Percentiles rank a stretch among this genome's conserved stretches.
Evolutionary conservation across 805 yeast genomes (phyloP).

Genomic region (Blastobotrys robertii): DNA sequence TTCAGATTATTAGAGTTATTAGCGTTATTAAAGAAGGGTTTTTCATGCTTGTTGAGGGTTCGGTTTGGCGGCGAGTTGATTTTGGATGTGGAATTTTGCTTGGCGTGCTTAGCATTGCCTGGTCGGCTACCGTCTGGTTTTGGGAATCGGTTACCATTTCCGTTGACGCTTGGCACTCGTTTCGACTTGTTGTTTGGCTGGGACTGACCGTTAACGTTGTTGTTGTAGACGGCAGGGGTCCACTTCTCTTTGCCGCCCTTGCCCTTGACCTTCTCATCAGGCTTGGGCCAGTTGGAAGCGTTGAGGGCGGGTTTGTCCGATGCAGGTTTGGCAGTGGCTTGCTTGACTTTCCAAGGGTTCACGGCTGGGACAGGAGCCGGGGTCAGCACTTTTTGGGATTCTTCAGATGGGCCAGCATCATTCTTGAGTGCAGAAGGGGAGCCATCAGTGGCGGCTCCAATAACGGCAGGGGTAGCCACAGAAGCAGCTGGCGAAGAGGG

Average conservation of each 20-base stretch:
- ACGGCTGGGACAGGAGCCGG: conserved; percentile 60
- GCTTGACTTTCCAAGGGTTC: conserved; percentile 45
- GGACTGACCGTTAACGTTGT: conserved; percentile 19
- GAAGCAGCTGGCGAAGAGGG: too few species aligned
- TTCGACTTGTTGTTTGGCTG: conserved; percentile 4
- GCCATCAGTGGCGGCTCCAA: not conserved
- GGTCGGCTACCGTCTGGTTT: not conserved
- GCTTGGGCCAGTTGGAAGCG: conserved; percentile 19
- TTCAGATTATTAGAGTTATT: not conserved
- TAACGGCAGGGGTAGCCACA: too few species aligned
- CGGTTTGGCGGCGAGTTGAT: too few species aligned
- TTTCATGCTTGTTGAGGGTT: not conserved
- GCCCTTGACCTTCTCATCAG: conserved; percentile 19
- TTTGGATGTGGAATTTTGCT: too few species aligned
- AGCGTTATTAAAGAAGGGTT: too few species aligned
- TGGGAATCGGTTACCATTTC: too few species aligned
- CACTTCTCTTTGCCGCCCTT: conserved; percentile 52
- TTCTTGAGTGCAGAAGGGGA: not conserved
- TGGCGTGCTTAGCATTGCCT: too few species aligned
- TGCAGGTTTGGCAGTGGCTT: conserved; percentile 7
- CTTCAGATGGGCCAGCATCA: not conserved
- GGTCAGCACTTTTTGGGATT: conserved; percentile 18
- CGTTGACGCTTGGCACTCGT: too few species aligned
- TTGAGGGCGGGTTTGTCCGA: too few species aligned
- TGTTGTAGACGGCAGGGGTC: too few species aligned